Evolutionary conservation across 2,329 filamentous ascomycete species (phyloP).

Genomic region (Blastomyces silverae): DNA sequence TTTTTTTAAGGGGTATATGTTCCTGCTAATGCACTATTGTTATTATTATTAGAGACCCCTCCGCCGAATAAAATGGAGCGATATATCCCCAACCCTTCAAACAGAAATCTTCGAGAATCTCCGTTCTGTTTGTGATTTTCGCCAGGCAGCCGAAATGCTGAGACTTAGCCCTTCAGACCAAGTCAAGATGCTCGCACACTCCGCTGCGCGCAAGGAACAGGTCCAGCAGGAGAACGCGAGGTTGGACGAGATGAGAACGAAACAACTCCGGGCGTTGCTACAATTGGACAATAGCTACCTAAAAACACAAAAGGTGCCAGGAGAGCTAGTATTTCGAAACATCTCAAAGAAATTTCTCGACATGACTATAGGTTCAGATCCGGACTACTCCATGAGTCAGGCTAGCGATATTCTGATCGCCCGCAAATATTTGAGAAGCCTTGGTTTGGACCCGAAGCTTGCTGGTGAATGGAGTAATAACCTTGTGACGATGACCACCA

Average conservation of each 20-base stretch:
- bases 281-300: slow-evolving; percentile 31
- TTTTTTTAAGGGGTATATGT: background rate
- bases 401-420: slow-evolving; percentile 30
- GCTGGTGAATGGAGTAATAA: slow-evolving; percentile 33
- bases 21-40: background rate
- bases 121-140: slow-evolving; percentile 23
- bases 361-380: slow-evolving; percentile 15
- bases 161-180: slow-evolving; percentile 26
- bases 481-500: slow-evolving; percentile 21
- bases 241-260: slow-evolving; percentile 31
- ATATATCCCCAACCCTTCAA: slow-evolving; percentile 30
- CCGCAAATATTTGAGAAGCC: slow-evolving; percentile 29
- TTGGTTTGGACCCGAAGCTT: slow-evolving; percentile 26
- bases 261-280: slow-evolving; percentile 31
- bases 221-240: slow-evolving; percentile 27
- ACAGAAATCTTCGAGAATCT: slow-evolving; percentile 35
- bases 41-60: background rate
- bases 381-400: slow-evolving; percentile 29
- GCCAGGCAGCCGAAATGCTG: slow-evolving; percentile 24
- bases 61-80: slow-evolving; percentile 28
- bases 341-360: slow-evolving; percentile 23
- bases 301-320: slow-evolving; percentile 24
- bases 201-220: slow-evolving; percentile 26
- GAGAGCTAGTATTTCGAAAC: slow-evolving; percentile 28
- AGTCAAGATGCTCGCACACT: slow-evolving; percentile 20